Evolutionary conservation across 2,329 filamentous ascomycete genomes (phyloP), one percentile per base, ranked within the genome.

Genomic region (Stemphylium vesicarium): DNA sequence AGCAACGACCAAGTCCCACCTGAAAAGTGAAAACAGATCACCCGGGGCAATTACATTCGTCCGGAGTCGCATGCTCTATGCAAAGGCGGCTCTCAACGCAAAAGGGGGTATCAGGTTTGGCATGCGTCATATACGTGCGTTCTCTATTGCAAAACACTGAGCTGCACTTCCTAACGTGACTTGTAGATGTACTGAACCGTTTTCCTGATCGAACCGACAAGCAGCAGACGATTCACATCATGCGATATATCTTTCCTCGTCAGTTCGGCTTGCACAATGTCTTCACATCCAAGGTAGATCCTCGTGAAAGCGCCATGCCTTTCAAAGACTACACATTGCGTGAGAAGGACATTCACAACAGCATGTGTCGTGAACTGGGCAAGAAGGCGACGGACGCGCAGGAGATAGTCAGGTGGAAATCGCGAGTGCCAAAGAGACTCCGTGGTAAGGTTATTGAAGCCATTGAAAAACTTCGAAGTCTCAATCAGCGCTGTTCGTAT

Each of bases 211-310:
- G 74, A 36, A 58, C 77, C 33, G 78, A 84, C 64, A 66, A 79
- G 1, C 69, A 75, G 11, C 83, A 88, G 59, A 90, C 87, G 0
- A 69, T 86, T 10, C 90, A 89, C 63, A 77, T 96, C 16, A 85
- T 96, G 84, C 95, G 94, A 80, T 94, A 98, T 74, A 87, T 99
- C 1, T 99, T 99, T 65, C 95, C 95, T 29, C 84, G 88, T 10
- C 93, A 98, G 68, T 98, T 96, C 69, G 85, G 86, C 12, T 79
- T 99, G 3, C 92, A 96, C 70, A 99, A 98, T 74, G 92, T 89
- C n/a, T 97, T 98, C 71, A 92, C 87, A 0, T 90, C 87, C 4
- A 77, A 79, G 3, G 82, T 89, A 13, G 84, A 95, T 70, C 72
- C 70, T 18, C 82, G 77, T 43, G 84, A 90, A 66, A 94, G 88